Evolutionary conservation across 805 yeast species (phyloP), one percentile per base, ranked within the genome.

Genomic region (Saturnispora besseyi): DNA sequence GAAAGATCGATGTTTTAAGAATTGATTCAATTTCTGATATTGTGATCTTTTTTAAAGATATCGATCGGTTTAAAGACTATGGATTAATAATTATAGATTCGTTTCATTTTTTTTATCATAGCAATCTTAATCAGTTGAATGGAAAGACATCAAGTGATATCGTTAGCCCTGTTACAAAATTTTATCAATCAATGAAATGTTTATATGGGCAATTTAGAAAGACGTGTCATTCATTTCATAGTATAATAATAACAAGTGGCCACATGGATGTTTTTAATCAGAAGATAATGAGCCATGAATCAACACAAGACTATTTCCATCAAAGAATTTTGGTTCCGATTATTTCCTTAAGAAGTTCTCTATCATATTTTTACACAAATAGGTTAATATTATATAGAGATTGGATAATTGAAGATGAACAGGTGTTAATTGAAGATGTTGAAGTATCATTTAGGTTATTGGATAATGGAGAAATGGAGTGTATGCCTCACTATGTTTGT

Each of bases 271-370:
- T 55, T 18, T 53, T 58, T 21, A 59, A 51, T 18, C 67, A 64
- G 47, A 57, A 28, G 58, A 62, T 24, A 15, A 51, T 46, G 13
- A 54, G 51, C 22, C 42, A 45, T 13, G 54, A 41, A 10, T 51
- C 44, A 21, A 28, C 11, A 29, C 32, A 28, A 15, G 44, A 46
- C 1, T 58, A 49, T 28, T 56, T 63, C 10, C 52, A 54, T n/a
- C 67, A 64, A 50, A 58, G 56, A 32, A 62, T 64, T 8, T 50
- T 65, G n/a, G 66, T 65, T 1, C 69, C 69, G 1, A 54, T 54
- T 4, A 47, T 65, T 10, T 60, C 68, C 4, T 42, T 65, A 38
- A 63, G 57, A 37, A 60, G 62, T 1, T 56, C 61, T 1, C 49
- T 63, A 53, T 59, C 65, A 3, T 51, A 52, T 33, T 59, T 58